A percentile compares a stretch with the other conserved stretches of the same genome.
Conservation (phyloP, 495 filamentous ascomycete species). For the Aspergillus taichungensis region DNA sequence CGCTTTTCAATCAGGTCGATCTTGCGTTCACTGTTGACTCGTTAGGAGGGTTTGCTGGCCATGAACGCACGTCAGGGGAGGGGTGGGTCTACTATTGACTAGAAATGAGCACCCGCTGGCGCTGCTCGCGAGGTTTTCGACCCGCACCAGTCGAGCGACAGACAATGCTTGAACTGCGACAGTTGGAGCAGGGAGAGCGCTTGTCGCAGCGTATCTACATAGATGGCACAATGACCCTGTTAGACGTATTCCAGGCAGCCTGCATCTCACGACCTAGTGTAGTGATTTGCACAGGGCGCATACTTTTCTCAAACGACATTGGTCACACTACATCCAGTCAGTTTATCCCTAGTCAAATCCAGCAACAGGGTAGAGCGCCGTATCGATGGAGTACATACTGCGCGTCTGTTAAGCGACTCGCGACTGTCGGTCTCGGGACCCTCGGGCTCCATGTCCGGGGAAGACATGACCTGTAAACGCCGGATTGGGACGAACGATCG, state of each 20-base stretch:
- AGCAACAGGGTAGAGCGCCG: neutral
- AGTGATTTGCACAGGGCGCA: neutral
- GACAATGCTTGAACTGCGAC: conserved; percentile 32
- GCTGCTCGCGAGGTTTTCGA: conserved; percentile 48
- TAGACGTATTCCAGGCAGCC: neutral
- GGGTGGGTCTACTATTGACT: conserved; percentile 54
- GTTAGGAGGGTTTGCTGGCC: neutral
- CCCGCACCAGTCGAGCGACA: conserved; percentile 53
- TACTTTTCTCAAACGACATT: conserved; percentile 46
- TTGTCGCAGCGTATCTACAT: conserved; percentile 38
- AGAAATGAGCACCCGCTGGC: conserved; percentile 57
- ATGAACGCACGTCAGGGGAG: neutral
- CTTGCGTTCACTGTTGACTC: conserved; percentile 49
- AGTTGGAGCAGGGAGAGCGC: conserved; percentile 38
- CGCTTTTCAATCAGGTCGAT: conserved; percentile 59
- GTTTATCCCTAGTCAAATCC: neutral
- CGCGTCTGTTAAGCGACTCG: conserved; percentile 20
- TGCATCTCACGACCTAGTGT: neutral
- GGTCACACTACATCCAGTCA: conserved; percentile 33
- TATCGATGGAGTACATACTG: conserved; percentile 21
- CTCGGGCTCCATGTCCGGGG: conserved; percentile 24
- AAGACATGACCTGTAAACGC: neutral
- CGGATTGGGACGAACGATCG: neutral
- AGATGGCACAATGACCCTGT: neutral
- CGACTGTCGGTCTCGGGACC: conserved; percentile 24